Base-by-base conservation (phyloP, 495 filamentous ascomycete genomes). In the Hypomontagnella submonticulosa region DNA sequence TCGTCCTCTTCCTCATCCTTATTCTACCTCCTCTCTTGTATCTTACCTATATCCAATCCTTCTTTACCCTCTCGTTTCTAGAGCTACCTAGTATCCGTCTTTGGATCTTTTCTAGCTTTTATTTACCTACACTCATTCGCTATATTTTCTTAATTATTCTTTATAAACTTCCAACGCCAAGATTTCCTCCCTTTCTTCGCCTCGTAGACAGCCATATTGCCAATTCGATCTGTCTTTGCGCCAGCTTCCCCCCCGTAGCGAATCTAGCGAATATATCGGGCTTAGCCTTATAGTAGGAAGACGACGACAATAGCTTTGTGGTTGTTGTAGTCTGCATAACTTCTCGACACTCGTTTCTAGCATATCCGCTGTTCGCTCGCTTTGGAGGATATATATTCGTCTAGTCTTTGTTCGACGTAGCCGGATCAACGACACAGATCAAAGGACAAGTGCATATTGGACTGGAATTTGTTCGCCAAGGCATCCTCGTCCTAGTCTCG, bases 81-180 rank as follows among this genome's bases (percentile, higher is more conserved):
- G 41, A 65, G 56, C 34, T 58, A 54, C 50, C 54, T 52, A 49
- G 53, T 58, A 58, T 47, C 55, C 54, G 12, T 37, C 66, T 65
- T 65, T 61, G 69, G 63, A 49, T 70, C 69, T 71, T 72, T 57
- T 63, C 66, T 48, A 62, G 61, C 69, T 63, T 73, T 73, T 65
- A 61, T 67, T 69, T 75, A 71, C 63, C 63, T 71, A 72, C 68
- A 59, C 70, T 73, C 71, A 67, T 73, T 73, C 66, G 49, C 63
- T 72, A 71, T 77, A 71, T 61, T 72, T 75, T 68, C 75, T 66
- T 69, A 73, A 71, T 71, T 75, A 67, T 66, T 66, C 62, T 68
- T 69, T 69, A 68, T 72, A 72, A 54, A 57, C 34, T 62, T 58
- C 42, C 47, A 34, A 8, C 50, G 66, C 66, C 59, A 68, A 68